phyloP scores from a whole-genome alignment of 345 rosid species.

The Sonneratia caseolaris region DNA sequence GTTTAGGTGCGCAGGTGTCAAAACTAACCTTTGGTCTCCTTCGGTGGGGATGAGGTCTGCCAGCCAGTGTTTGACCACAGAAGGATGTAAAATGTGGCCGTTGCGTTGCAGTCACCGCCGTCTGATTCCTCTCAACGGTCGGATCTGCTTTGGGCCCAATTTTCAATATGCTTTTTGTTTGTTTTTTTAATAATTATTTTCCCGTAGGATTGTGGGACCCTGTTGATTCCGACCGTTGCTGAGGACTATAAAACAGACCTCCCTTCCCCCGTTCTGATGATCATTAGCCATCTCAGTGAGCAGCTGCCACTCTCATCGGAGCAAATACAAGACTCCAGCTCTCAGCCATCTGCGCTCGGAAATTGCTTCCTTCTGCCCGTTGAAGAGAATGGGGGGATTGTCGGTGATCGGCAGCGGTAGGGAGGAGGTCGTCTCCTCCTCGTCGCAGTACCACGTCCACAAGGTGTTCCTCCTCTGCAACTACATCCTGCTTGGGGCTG shows the following conservation, averaged over 20 bases:
- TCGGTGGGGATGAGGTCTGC: too few relatives aligned
- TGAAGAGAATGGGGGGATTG: background rate
- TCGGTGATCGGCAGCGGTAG: background rate
- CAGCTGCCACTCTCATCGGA: background rate
- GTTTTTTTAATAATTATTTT: too few relatives aligned
- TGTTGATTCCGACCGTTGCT: background rate
- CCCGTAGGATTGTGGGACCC: background rate
- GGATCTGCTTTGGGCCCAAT: background rate
- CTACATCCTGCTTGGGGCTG: conserved; percentile 83
- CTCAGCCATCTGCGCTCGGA: background rate
- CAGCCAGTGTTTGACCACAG: too few relatives aligned
- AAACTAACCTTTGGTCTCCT: too few relatives aligned
- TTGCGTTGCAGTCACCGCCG: background rate
- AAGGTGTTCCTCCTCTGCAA: conserved; percentile 68
- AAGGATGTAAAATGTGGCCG: conserved; percentile 6
- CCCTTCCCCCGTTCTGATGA: too few relatives aligned
- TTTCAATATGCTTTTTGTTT: background rate
- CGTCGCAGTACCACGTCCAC: conserved; percentile 41
- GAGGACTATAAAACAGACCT: background rate
- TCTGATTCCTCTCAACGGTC: conserved; percentile 6
- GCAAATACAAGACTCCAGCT: too few relatives aligned
- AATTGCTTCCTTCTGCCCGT: background rate
- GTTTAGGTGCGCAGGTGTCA: too few relatives aligned
- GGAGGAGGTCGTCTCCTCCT: background rate
- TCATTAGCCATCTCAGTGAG: background rate